A percentile compares a stretch with the other conserved stretches of the same genome.
phyloP scores from a whole-genome alignment of 2,329 filamentous ascomycete genomes.

The Aspergillus sp. region DNA sequence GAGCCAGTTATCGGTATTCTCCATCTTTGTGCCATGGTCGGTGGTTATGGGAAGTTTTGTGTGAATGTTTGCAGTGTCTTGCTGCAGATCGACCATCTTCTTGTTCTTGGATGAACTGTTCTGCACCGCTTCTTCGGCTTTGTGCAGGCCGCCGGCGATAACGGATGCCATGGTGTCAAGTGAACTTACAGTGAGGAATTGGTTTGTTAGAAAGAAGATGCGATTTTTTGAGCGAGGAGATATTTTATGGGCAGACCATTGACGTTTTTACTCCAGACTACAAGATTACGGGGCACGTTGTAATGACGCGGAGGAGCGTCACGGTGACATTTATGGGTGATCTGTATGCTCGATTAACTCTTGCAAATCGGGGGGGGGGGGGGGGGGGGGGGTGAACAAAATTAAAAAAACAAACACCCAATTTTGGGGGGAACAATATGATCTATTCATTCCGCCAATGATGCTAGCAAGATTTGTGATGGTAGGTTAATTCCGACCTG shows the following conservation, averaged over 20 bases:
- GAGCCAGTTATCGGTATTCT: constrained; percentile 69
- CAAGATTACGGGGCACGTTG: too few species aligned
- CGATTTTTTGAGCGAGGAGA: background rate
- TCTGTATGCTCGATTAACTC: too few species aligned
- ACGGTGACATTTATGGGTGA: too few species aligned
- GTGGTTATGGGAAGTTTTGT: constrained; percentile 58
- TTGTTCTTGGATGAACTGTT: constrained; percentile 21
- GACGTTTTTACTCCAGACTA: too few species aligned
- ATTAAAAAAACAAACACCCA: too few species aligned
- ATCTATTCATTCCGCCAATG: too few species aligned
- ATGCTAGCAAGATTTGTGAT: too few species aligned
- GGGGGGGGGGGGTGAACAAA: too few species aligned
- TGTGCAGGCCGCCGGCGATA: constrained; percentile 23
- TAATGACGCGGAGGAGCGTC: too few species aligned
- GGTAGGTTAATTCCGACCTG: too few species aligned
- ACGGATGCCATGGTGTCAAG: constrained; percentile 18
- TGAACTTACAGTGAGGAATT: background rate
- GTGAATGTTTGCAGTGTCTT: constrained; percentile 52
- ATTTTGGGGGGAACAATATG: too few species aligned
- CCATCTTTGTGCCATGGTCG: constrained; percentile 65
- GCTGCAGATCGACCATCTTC: constrained; percentile 55
- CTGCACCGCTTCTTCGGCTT: constrained; percentile 21
- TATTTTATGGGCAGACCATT: background rate
- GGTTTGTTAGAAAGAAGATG: background rate
- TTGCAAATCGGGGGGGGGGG: too few species aligned